Evolutionary conservation across 1,139 yeast genomes (phyloP), one percentile per base, ranked within the genome.

Genomic region (Debaryomyces udenii): DNA sequence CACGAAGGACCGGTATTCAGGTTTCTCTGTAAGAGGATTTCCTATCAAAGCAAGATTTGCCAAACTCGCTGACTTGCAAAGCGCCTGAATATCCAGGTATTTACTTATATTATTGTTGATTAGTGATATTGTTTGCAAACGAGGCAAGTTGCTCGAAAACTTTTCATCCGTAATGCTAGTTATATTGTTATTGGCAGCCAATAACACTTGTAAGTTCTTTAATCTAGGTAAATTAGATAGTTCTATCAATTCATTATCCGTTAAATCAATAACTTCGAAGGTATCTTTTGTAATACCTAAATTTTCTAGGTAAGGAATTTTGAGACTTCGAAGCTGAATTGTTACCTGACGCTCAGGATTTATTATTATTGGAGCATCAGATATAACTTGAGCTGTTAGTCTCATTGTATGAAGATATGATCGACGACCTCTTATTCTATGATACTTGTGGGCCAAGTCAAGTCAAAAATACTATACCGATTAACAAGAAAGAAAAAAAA

Each of bases 141-240:
- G 64, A 9, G 83, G 81, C 23, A 79, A 46, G 10, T 56, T 51
- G 1, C 45, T 51, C 6, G 39, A 42, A 5, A 61, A 50, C 9
- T 58, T 46, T 18, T 45, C 45, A 9, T 52, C 57, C 30, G 50
- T 47, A 3, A 81, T 60, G 9, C 50, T 45, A 1, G 68, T 56
- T 7, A 85, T 76, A 47, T 78, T 68, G 56, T 88, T 87, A 45
- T 74, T 73, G 0, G 84, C 80, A 10, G 81, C 52, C n/a, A 86
- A 62, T 3, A 88, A 52, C 0, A 77, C 70, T 38, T 69, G 69
- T 16, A 83, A 57, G 27, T 76, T 69, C 7, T 49, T 39, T 35
- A 81, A 58, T 9, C 51, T 48, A 0, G 89, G 87, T 14, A 84
- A 61, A 41, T 74, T 73, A 6, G 77, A 72, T 11, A 88, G 55